Conservation (phyloP, 805 yeast species). For the Saturnispora halmiae region DNA sequence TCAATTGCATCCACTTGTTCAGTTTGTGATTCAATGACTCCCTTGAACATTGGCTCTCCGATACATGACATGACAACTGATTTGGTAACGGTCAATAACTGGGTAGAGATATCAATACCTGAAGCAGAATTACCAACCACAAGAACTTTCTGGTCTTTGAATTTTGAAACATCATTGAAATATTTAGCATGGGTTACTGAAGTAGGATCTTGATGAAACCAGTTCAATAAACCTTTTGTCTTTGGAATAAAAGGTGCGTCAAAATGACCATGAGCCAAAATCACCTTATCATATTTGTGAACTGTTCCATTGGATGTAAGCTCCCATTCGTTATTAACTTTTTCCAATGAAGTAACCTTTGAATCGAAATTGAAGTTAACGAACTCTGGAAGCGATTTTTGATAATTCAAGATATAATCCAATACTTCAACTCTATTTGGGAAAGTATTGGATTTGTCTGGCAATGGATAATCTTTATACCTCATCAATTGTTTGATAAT, state of each 20-base stretch:
- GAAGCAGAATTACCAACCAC: constrained; percentile 49
- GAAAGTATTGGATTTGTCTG: constrained; percentile 38
- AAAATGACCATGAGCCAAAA: constrained; percentile 42
- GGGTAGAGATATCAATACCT: constrained; percentile 50
- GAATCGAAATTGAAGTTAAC: constrained; percentile 33
- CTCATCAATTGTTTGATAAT: constrained; percentile 27
- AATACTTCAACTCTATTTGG: constrained; percentile 55
- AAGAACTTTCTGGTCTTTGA: constrained; percentile 29
- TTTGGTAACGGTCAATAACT: constrained; percentile 25
- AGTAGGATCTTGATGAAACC: constrained; percentile 25
- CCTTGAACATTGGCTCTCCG: constrained; percentile 25
- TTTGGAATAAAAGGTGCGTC: constrained; percentile 38
- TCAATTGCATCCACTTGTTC: constrained; percentile 21
- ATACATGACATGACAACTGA: constrained; percentile 24
- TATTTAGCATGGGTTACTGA: constrained; percentile 39
- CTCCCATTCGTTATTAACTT: constrained; percentile 24
- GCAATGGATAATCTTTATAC: constrained; percentile 25
- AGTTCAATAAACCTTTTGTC: constrained; percentile 32
- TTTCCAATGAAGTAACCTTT: constrained; percentile 37
- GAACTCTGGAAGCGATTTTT: constrained; percentile 32
- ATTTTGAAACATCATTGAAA: constrained; percentile 28
- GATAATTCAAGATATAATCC: constrained; percentile 50
- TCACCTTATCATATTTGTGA: constrained; percentile 29
- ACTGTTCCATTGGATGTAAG: constrained; percentile 13
- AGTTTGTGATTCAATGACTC: constrained; percentile 21